Evolutionary conservation across 2,329 filamentous ascomycete genomes (phyloP).

Genomic region (Fonsecaea pugnacius): DNA sequence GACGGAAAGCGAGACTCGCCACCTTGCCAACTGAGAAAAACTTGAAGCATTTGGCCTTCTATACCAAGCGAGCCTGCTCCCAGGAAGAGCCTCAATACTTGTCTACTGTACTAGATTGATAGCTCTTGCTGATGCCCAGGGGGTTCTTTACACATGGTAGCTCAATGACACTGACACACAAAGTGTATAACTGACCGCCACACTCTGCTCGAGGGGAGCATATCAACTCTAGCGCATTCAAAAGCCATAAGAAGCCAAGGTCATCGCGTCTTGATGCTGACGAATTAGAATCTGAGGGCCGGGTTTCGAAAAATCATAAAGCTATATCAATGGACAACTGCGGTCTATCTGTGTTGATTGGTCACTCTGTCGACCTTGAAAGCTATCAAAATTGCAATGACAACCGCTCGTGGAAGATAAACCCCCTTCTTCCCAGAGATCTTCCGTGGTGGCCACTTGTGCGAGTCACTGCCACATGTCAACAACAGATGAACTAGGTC

Average conservation of each 20-base stretch:
- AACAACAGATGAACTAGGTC: constrained; percentile 63
- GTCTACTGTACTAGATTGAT: no score
- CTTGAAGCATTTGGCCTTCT: not conserved
- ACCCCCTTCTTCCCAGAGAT: not conserved
- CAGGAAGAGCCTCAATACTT: no score
- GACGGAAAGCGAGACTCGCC: not conserved
- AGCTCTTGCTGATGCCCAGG: not conserved
- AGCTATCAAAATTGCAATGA: not conserved
- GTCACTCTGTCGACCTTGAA: not conserved
- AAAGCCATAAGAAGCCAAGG: not conserved
- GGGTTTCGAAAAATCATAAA: not conserved
- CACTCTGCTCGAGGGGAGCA: not conserved
- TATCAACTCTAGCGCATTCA: not conserved
- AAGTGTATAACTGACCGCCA: not conserved
- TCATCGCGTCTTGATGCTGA: not conserved
- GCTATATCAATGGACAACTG: not conserved
- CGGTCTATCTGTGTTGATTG: not conserved
- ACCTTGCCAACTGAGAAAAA: not conserved
- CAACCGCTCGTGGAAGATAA: not conserved
- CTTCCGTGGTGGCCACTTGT: not conserved
- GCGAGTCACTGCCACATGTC: constrained; percentile 5
- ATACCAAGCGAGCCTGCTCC: not conserved
- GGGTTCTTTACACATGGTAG: not conserved
- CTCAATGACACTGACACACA: not conserved
- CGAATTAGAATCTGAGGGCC: not conserved